A percentile compares a stretch with the other conserved stretches of the same genome.
These are phyloP conservation scores for Saccharum spontaneum DNA, from an alignment of 176 grass and related monocot species.

Conservation along the genomic window DNA sequence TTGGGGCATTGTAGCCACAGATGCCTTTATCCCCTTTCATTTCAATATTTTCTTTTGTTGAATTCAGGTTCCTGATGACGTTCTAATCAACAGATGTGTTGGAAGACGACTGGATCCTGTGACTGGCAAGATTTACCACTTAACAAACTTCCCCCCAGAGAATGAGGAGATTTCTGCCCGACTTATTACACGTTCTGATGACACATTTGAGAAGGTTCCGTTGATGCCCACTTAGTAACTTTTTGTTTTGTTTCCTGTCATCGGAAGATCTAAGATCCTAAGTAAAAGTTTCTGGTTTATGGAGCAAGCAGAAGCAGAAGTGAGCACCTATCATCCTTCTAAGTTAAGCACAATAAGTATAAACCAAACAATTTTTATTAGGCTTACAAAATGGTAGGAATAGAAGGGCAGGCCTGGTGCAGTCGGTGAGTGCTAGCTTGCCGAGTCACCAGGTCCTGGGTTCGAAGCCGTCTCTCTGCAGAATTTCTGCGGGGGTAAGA, in stretches of 20 bases:
- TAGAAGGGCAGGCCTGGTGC: too few species aligned
- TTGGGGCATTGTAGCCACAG: background rate
- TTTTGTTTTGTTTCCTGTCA: slow-evolving; percentile 13
- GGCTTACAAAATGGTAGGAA: background rate
- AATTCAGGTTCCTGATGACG: slow-evolving; percentile 94
- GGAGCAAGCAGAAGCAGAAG: background rate
- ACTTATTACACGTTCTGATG: slow-evolving; percentile 73
- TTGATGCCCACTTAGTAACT: background rate
- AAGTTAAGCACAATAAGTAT: background rate
- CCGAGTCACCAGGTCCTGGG: too few species aligned
- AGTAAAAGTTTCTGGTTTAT: background rate
- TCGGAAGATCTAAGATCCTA: background rate
- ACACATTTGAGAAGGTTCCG: slow-evolving; percentile 78
- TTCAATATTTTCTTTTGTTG: slow-evolving; percentile 32
- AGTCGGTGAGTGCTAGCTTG: too few species aligned
- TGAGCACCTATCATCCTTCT: background rate
- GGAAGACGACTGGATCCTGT: slow-evolving; percentile 91
- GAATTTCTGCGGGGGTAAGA: too few species aligned
- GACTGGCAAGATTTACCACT: slow-evolving; percentile 93
- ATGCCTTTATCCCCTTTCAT: slow-evolving; percentile 22
- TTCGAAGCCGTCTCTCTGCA: too few species aligned
- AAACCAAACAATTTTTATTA: background rate
- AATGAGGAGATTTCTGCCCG: slow-evolving; percentile 77
- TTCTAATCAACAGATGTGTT: slow-evolving; percentile 89
- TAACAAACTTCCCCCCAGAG: slow-evolving; percentile 75